phyloP scores from a whole-genome alignment of 176 grass and related monocot genomes.

The Alopecurus myosuroides region DNA sequence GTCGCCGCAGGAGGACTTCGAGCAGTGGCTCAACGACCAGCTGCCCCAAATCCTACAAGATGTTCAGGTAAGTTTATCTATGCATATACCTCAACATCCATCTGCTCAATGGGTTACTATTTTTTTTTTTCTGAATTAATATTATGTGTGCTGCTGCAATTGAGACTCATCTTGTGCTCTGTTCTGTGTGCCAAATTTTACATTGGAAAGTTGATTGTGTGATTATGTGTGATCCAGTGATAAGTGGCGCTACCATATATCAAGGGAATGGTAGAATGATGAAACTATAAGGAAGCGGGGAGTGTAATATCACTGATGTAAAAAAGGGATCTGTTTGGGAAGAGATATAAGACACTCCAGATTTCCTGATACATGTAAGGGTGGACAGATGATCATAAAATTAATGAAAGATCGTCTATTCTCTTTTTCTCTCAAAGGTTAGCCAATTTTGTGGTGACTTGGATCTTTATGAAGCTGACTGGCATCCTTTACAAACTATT shows the following conservation, averaged over 20 bases:
- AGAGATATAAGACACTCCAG: neutral
- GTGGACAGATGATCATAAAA: neutral
- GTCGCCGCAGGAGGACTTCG: neutral
- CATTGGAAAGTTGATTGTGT: neutral
- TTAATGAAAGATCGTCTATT: neutral
- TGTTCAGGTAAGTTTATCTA: neutral
- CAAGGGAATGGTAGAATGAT: neutral
- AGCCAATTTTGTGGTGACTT: neutral
- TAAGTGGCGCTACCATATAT: neutral
- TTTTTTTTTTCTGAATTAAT: neutral
- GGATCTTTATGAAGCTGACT: neutral
- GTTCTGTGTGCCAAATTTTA: neutral
- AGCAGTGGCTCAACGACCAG: conserved; percentile 6
- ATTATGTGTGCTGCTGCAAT: neutral
- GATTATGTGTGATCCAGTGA: neutral
- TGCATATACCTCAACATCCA: neutral
- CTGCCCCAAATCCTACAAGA: neutral
- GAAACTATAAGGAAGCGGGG: neutral
- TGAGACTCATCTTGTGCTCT: neutral
- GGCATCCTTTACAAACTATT: neutral
- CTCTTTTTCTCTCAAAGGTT: neutral
- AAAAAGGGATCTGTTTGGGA: neutral
- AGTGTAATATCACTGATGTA: neutral
- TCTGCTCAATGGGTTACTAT: neutral
- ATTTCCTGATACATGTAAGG: neutral